Percentiles rank a stretch among this genome's conserved stretches.
These are phyloP conservation scores for Colletotrichum zoysiae DNA, from an alignment of 2,329 filamentous ascomycete species.

Conservation along the genomic window DNA sequence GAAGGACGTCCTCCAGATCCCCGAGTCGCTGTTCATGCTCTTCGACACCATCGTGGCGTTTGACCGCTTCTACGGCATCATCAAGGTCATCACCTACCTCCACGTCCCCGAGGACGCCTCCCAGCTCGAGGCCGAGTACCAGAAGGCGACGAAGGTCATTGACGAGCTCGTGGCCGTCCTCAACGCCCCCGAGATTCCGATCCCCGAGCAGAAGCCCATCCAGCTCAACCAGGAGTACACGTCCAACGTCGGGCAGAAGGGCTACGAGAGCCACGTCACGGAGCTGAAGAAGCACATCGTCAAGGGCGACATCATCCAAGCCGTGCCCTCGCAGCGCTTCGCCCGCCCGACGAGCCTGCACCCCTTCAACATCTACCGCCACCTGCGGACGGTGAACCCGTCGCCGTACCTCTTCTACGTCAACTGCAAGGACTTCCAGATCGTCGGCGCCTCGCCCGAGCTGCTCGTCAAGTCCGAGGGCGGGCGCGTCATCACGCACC, in stretches of 20 bases:
- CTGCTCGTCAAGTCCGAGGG: conserved; percentile 91
- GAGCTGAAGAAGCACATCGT: conserved; percentile 90
- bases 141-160: conserved; percentile 73
- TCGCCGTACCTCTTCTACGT: conserved; percentile 98
- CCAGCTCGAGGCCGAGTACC: conserved; percentile 77
- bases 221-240: conserved; percentile 81
- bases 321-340: conserved; percentile 94
- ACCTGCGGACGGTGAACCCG: conserved; percentile 96
- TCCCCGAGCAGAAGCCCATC: conserved; percentile 83
- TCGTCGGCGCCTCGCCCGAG: conserved; percentile 95
- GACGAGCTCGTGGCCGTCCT: conserved; percentile 78
- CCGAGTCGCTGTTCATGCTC: conserved; percentile 96
- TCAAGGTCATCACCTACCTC: conserved; percentile 94
- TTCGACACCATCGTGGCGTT: conserved; percentile 95
- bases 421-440: conserved; percentile 91
- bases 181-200: conserved; percentile 78
- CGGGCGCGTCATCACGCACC: conserved; percentile 92
- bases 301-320: conserved; percentile 95
- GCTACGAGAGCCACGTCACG: conserved; percentile 92
- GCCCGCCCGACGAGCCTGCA: conserved; percentile 90
- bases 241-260: conserved; percentile 89
- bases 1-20: conserved; percentile 88
- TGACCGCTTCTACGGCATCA: conserved; percentile 92
- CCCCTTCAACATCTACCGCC: conserved; percentile 97
- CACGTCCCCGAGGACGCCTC: conserved; percentile 70